These are phyloP conservation scores for Voacanga thouarsii DNA, from an alignment of 257 asterid genomes.

Conservation along the genomic window DNA sequence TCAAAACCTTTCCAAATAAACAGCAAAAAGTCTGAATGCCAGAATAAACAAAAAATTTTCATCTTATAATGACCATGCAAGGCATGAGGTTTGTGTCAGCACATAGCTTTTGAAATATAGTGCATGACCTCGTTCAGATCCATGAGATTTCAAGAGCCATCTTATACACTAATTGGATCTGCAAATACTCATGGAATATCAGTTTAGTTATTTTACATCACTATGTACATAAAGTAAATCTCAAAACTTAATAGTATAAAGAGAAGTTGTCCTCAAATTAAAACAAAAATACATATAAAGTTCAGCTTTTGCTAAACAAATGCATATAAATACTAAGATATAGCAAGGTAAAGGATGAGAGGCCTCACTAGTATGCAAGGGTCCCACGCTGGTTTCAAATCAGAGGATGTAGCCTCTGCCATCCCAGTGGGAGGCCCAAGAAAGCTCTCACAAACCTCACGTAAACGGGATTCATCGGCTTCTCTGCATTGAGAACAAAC, in stretches of 20 bases:
- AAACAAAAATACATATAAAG: too few species aligned
- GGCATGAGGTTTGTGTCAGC: background rate
- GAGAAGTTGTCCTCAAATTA: background rate
- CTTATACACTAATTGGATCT: background rate
- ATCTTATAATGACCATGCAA: background rate
- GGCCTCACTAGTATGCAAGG: conserved; percentile 72
- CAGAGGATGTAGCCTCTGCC: conserved; percentile 46
- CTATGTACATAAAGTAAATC: background rate
- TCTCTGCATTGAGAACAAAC: conserved; percentile 52
- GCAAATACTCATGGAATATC: background rate
- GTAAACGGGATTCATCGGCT: conserved; percentile 82
- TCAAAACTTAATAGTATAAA: background rate
- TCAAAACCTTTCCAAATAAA: background rate
- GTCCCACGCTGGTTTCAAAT: conserved; percentile 64
- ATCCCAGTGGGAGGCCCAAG: conserved; percentile 97
- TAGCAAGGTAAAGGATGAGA: conserved; percentile 9
- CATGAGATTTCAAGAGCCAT: background rate
- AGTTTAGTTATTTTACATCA: background rate
- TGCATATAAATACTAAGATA: background rate
- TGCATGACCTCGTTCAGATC: too few species aligned
- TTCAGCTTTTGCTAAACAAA: background rate
- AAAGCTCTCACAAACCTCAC: conserved; percentile 95
- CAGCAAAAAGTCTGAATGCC: background rate
- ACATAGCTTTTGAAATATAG: background rate
- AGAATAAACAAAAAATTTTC: too few species aligned